A percentile compares a stretch with the other conserved stretches of the same genome.
phyloP scores from a whole-genome alignment of 176 grass and related monocot species.

The Hyparrhenia diplandra region DNA sequence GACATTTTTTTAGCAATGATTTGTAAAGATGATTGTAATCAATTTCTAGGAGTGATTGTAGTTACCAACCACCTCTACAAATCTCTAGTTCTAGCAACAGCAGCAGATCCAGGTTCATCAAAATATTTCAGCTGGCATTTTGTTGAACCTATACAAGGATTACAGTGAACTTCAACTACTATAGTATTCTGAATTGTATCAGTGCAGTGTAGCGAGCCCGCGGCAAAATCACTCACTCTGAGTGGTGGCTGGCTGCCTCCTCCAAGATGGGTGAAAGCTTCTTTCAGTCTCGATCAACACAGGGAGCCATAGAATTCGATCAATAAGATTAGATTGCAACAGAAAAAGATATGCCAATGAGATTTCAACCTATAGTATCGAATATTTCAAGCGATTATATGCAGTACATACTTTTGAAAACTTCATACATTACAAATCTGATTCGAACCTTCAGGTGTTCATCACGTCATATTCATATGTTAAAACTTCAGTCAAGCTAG shows the following conservation, averaged over 20 bases:
- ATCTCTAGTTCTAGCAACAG: too few relatives aligned
- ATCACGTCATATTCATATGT: not conserved
- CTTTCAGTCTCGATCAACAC: constrained; percentile 90
- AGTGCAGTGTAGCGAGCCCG: too few relatives aligned
- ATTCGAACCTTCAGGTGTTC: not conserved
- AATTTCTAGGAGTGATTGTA: too few relatives aligned
- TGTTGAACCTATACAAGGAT: too few relatives aligned
- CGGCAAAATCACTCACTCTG: constrained; percentile 38
- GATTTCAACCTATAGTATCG: not conserved
- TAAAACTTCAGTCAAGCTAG: too few relatives aligned
- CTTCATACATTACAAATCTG: not conserved
- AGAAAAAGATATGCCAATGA: not conserved
- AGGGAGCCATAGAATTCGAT: constrained; percentile 87
- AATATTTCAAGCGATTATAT: not conserved
- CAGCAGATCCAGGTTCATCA: too few relatives aligned
- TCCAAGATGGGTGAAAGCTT: constrained; percentile 74
- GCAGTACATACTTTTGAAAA: not conserved
- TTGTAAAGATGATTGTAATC: too few relatives aligned
- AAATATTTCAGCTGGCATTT: too few relatives aligned
- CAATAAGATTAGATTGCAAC: constrained; percentile 38
- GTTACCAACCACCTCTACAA: too few relatives aligned
- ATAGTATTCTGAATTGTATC: too few relatives aligned
- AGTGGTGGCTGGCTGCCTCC: constrained; percentile 44
- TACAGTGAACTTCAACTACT: too few relatives aligned
- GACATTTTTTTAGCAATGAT: too few relatives aligned